Conservation (phyloP, 495 filamentous ascomycete species). For the Podospora pseudocomata region DNA sequence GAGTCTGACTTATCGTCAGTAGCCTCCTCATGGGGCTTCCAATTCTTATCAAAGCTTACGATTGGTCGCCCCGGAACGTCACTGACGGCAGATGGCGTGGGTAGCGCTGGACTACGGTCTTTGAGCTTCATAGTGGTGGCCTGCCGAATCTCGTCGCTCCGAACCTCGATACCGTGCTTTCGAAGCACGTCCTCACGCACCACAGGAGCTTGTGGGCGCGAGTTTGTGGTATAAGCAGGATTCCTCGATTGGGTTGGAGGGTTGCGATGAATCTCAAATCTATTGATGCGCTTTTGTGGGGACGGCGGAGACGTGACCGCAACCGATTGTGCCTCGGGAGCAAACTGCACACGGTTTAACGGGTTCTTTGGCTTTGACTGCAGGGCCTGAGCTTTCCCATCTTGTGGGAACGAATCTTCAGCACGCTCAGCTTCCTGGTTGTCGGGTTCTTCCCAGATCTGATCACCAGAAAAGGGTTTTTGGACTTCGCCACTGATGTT, state of each 20-base stretch:
- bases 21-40: constrained; percentile 64
- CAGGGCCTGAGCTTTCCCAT: constrained; percentile 30
- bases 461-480: constrained; percentile 64
- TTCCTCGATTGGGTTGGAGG: constrained; percentile 72
- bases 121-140: constrained; percentile 88
- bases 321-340: constrained; percentile 32
- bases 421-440: constrained; percentile 27
- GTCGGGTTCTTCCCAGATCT: constrained; percentile 85
- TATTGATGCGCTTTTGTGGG: constrained; percentile 54
- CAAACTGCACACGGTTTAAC: constrained; percentile 52
- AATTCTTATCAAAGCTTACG: constrained; percentile 83
- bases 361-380: constrained; percentile 56
- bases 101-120: constrained; percentile 79
- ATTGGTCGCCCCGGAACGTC: constrained; percentile 81
- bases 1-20: constrained; percentile 53
- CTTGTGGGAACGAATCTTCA: constrained; percentile 9
- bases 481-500: constrained; percentile 56
- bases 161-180: constrained; percentile 75
- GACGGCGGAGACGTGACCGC: constrained; percentile 22
- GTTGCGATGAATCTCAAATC: constrained; percentile 72
- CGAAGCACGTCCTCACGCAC: constrained; percentile 39
- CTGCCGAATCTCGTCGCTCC: constrained; percentile 77
- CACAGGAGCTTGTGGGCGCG: constrained; percentile 31
- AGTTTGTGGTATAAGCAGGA: constrained; percentile 66
- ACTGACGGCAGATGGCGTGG: constrained; percentile 81